Base-by-base conservation (phyloP, 1,284 basidiomycete species). In the Farysia itapuensis region DNA sequence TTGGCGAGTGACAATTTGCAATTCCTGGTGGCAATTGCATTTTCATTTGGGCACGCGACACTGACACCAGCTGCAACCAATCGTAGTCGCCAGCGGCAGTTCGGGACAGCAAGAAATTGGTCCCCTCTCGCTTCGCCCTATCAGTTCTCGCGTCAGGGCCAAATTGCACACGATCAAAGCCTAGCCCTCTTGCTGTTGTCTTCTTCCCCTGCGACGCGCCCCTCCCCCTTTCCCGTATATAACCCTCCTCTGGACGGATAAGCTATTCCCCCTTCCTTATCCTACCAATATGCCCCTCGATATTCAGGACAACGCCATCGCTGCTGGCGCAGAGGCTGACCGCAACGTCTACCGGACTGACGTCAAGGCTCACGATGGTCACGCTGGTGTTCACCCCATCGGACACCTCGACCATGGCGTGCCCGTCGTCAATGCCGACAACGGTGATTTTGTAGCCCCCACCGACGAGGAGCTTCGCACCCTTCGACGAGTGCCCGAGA, bases 401-500 rank as follows among this genome's bases (percentile, higher is more conserved):
- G 59, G 30, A 29, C 65, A 61, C 53, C 44, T 64, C 35, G 56
- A 65, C 24, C 18, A 25, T 4, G 58, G 43, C 28, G 48, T 51
- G 19, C 49, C 33, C 19, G 33, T 35, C 3, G 22, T 16, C 39
- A 54, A 60, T 38, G 41, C 47, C 28, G 39, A 53, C n/a, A 45
- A 64, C 34, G 43, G 39, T 23, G 59, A 64, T 40, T 59, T 59
- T 36, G 38, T 49, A 36, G 37, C 49, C 4, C 68, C 70, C 16
- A 66, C 65, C 25, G 64, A 75, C 0, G 57, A 72, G 35, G 72
- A 77, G 24, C 69, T 60, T 16, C 37, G 31, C 24, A 74, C 56
- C 3, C 40, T 76, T 2, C 59, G 74, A 3, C 63, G 70, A 26
- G 67, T 75, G 7, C 70, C 72, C 33, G 74, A 70, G 46, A 67